Evolutionary conservation across 2,329 filamentous ascomycete genomes (phyloP).

Genomic region (Penicillium sclerotiorum): DNA sequence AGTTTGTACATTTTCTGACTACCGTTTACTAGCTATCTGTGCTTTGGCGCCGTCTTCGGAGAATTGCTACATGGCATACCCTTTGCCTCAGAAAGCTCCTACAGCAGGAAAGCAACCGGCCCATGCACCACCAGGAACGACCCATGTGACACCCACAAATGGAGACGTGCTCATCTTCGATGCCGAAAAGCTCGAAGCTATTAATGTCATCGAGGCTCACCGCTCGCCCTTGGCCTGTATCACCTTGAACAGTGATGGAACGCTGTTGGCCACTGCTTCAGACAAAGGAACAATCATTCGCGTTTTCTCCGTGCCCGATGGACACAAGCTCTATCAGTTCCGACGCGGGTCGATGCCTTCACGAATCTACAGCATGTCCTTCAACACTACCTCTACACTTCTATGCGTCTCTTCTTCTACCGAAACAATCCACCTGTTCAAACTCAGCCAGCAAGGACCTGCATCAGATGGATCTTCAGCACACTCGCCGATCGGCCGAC

Average conservation of each 20-base stretch:
- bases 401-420: conserved; percentile 95
- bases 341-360: conserved; percentile 92
- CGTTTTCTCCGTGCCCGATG: conserved; percentile 88
- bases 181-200: conserved; percentile 81
- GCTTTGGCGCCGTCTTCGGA: conserved; percentile 92
- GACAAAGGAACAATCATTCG: conserved; percentile 98
- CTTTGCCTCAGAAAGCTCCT: conserved; percentile 70
- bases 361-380: conserved; percentile 97
- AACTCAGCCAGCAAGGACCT: conserved; percentile 58
- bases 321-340: conserved; percentile 94
- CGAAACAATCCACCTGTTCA: conserved; percentile 96
- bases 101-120: conserved; percentile 64
- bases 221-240: conserved; percentile 88
- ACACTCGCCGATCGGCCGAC: conserved; percentile 28
- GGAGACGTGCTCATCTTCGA: conserved; percentile 95
- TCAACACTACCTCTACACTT: conserved; percentile 90
- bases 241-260: conserved; percentile 89
- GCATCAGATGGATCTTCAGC: conserved; percentile 31
- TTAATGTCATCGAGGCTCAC: conserved; percentile 95
- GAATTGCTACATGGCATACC: conserved; percentile 93
- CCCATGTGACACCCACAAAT: conserved; percentile 79
- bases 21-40: conserved; percentile 71
- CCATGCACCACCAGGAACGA: conserved; percentile 76
- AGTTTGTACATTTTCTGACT: background rate
- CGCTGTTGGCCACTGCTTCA: conserved; percentile 86